Evolutionary conservation across 1,139 yeast genomes (phyloP), one percentile per base, ranked within the genome.

Genomic region (Meyerozyma sp.): DNA sequence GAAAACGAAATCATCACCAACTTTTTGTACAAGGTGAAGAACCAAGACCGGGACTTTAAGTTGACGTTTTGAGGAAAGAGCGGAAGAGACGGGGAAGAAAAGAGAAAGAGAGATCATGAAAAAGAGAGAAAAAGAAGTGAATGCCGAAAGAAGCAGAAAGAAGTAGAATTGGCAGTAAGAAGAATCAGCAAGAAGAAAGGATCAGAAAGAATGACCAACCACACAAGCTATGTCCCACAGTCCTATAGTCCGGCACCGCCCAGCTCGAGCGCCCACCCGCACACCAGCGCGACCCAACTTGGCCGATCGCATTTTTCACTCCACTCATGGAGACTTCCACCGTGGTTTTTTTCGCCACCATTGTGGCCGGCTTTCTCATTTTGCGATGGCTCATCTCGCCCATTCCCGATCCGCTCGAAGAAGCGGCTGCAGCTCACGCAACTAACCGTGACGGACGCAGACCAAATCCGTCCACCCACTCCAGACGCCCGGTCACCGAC

Each of bases 1-100:
- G 96, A 88, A 56, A 82, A 83, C 50, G 96, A 88, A 55, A 78
- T 82, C 36, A 79, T 88, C 36, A 84, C 93, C 37, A 86, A 83
- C 53, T 88, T 88, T 56, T 69, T 88, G 46, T 88, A 88, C 63
- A 80, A 84, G 51, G 88, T 84, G 43, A 78, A 78, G 55, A 81
- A 85, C 56, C 84, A 82, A 49, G 80, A 79, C 51, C 65, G 66
- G 56, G 75, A 68, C 41, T 75, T 73, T 49, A 72, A 71, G 56
- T 59, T 73, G 46, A 57, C 63, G 1, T 70, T 70, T 46, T 57
- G 23, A 21, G 2, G 23, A 2, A 21, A 6, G 23, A 21, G 23
- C 3, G 5, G 8, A 21, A 21, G 5, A 21, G 18, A 16, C 2
- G 18, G 18, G 18, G 18, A 16, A 16, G 18, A 2, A 3, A 16